Conservation (phyloP, 495 filamentous ascomycete genomes). For the Neurospora sp. region DNA sequence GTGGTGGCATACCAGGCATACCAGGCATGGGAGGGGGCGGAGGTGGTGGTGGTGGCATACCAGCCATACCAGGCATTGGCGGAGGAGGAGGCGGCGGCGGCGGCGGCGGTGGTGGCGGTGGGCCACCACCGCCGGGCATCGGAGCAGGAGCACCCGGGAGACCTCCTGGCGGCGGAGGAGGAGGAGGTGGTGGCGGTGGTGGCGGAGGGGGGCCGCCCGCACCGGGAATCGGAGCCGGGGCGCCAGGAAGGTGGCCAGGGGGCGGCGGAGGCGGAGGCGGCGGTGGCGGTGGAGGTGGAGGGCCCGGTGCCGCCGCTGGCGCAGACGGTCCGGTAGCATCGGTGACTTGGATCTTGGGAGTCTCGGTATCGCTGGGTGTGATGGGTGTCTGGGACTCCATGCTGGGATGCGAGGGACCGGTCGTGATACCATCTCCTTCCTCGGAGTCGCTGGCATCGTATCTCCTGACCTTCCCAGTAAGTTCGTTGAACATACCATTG, state of each 20-base stretch:
- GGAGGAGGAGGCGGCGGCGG: slow-evolving; percentile 38
- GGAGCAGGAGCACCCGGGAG: slow-evolving; percentile 17
- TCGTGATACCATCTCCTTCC: slow-evolving; percentile 60
- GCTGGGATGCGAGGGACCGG: slow-evolving; percentile 67
- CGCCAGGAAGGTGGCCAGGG: slow-evolving; percentile 20
- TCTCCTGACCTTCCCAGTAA: slow-evolving; percentile 63
- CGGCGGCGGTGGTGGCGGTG: slow-evolving; percentile 18
- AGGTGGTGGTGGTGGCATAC: slow-evolving; percentile 44
- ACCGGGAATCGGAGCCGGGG: slow-evolving; percentile 6
- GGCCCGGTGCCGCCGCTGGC: slow-evolving; percentile 1
- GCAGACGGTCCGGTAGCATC: slow-evolving; percentile 10
- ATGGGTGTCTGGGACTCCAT: slow-evolving; percentile 59
- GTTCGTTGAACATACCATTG: slow-evolving; percentile 68
- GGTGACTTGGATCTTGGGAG: slow-evolving; percentile 37
- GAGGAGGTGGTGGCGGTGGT: slow-evolving; percentile 20
- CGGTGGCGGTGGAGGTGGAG: slow-evolving; percentile 40
- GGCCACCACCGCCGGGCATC: slow-evolving; percentile 38
- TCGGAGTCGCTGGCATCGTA: slow-evolving; percentile 68
- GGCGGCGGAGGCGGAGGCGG: slow-evolving; percentile 22
- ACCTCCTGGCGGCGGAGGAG: slow-evolving; percentile 38
- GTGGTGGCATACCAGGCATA: slow-evolving; percentile 22
- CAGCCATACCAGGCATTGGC: slow-evolving; percentile 38
- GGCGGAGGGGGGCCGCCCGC: slow-evolving; percentile 20
- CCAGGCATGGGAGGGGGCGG: slow-evolving; percentile 35
- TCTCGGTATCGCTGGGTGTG: slow-evolving; percentile 55